Evolutionary conservation across 2,329 filamentous ascomycete genomes (phyloP), one percentile per base, ranked within the genome.

Genomic region (Monilinia fructicola): DNA sequence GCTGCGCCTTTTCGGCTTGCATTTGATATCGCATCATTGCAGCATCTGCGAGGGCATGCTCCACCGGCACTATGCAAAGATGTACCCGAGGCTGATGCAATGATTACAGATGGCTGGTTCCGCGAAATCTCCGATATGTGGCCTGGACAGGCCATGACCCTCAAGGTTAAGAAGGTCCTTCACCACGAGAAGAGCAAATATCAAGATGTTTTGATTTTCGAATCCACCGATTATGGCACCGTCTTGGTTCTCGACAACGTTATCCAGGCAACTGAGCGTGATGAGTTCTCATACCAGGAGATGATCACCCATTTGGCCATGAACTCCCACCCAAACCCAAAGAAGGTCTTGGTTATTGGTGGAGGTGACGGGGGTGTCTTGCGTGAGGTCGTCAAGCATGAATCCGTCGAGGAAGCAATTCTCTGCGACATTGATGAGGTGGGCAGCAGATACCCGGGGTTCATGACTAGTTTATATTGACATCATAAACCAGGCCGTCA

Each of bases 121-220:
- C 91, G 93, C 81, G 95, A 99, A 84, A 93, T 97, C 82, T 96
- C 91, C 75, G 84, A 95, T 78, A 98, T 99, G 94, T 99, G 95
- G 95, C 94, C 95, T 70, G 86, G 95, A 79, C 95, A 98, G 84
- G 95, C 95, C 79, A 98, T 98, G 94, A 97, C 91, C 74, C 90
- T 97, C 78, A 93, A 91, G 82, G 95, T 99, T 81, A 94, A 99
- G 80, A 92, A 97, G 85, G 89, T 99, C 77, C 85, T 99, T 71
- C 93, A 97, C 86, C 94, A 98, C 85, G 95, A 99, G 85, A 98
- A 97, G 88, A 95, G 91, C 85, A 85, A 96, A 85, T 99, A 97
- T 85, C 95, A 99, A 83, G 95, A 99, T 78, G 94, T 99, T 72
- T 89, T 99, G 76, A 92, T 98, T 84, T 99, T 99, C 84, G 91